Evolutionary conservation across 1,284 basidiomycete genomes (phyloP), one percentile per base, ranked within the genome.

Genomic region (Trametes versicolor): DNA sequence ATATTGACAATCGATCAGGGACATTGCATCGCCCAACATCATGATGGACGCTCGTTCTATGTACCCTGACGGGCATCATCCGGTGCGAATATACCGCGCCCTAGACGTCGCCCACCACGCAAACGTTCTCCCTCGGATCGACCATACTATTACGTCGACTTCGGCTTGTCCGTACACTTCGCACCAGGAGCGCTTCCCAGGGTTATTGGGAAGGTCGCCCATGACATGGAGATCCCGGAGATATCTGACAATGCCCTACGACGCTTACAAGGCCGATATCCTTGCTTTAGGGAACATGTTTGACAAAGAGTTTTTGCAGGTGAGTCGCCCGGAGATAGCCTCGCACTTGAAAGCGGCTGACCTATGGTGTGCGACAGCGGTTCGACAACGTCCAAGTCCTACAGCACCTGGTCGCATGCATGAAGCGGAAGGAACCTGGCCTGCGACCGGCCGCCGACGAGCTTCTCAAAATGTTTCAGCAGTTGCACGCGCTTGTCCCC

Each of bases 101-200:
- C 47, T 25, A 2, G 73, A 74, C 58, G 65, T 43, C 0, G 43
- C 68, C 4, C 19, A 51, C 6, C 43, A 61, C 7, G 25, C 62
- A 7, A n/a, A n/a, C 0, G 60, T 58, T 0, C 65, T 68, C 0
- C 29, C 66, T 1, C 68, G 74, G 12, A 55, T 56, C 0, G 65
- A 68, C 5, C 36, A 60, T 78, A 77, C 63, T 76, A 70, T 60
- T 73, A 74, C 62, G 73, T 75, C 39, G 75, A 77, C 62, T 77
- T 76, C 36, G 74, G 73, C 1, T 67, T 77, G 3, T 75, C 75
- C 0, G 54, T 60, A 4, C 58, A 50, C 2, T 72, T 71, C 49
- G 21, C 39, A 0, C 43, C 47, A 0, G 71, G 66, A 5, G 34
- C 60, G 2, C 32, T 65, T 5, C 43, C 63, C 1, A 54, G 52